Base-by-base conservation (phyloP, 768 basidiomycete species). In the Harrya chromipes region DNA sequence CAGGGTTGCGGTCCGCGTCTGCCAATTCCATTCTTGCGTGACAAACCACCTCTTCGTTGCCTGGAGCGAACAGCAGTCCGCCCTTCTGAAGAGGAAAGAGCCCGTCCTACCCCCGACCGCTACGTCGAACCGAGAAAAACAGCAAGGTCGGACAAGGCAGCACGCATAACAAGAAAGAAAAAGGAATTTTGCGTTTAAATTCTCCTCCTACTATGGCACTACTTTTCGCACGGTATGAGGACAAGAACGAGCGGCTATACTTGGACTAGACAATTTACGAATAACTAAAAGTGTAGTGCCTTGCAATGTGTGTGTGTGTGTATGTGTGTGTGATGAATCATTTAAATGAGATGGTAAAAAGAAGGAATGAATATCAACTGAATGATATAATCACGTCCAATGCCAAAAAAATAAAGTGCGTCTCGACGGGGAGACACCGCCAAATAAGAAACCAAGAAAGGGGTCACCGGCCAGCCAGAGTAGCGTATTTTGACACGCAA, bases 31-130 rank as follows among this genome's bases (percentile, higher is more conserved):
- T 38, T 64, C 53, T 66, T 55, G 59, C 57, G 55, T 31, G 64
- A 54, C 54, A 66, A 65, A 66, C 64, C 63, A 65, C 61, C 64
- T 54, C 63, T 49, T 63, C 59, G 19, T 49, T 47, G 54, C 64
- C 64, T 63, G 38, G 59, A 52, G 64, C 54, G 38, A 42, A 33
- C n/a, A 8, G 4, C 33, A 33, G 14, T 33, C 6, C 33, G 50
- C 58, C 43, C 63, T 58, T 57, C 38, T 53, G 53, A 55, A 63
- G 64, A 66, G 55, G 63, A 66, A 65, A 61, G 64, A 17, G 31
- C 56, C 53, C 20, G 37, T 11, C 56, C 35, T 48, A 46, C 20
- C 49, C 56, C 49, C 27, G 55, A 56, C 50, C 17, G 16, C 46
- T 7, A n/a, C 20, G 6, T 35, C 35, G 44, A 26, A 55, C 55